These are phyloP conservation scores for Brassica hybrid DNA, from an alignment of 441 rosid genomes.

Conservation along the genomic window DNA sequence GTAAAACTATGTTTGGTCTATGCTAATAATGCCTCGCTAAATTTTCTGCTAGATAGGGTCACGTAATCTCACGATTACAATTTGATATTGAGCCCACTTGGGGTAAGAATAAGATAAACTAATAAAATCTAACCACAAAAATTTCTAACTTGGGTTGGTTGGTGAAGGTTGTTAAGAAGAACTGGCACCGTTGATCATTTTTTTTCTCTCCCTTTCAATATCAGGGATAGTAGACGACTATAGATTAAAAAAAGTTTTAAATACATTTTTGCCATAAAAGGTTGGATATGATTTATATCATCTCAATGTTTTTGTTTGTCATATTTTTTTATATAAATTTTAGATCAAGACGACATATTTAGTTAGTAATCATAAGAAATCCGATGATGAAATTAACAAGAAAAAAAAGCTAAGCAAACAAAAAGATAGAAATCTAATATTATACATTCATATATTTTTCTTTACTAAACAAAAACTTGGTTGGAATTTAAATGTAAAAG, in stretches of 20 bases:
- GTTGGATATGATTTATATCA: too few relatives aligned
- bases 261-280: not conserved
- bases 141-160: too few relatives aligned
- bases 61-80: constrained; percentile 27
- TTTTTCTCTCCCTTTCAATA: too few relatives aligned
- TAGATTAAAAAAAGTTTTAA: too few relatives aligned
- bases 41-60: constrained; percentile 9
- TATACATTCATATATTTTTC: not conserved
- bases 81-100: constrained; percentile 12
- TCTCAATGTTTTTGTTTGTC: too few relatives aligned
- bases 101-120: constrained; percentile 17
- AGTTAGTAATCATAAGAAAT: not conserved
- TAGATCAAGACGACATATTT: not conserved
- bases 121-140: not conserved
- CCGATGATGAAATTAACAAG: too few relatives aligned
- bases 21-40: constrained; percentile 6
- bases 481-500: not conserved
- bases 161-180: too few relatives aligned
- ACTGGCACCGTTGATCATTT: too few relatives aligned
- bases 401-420: too few relatives aligned
- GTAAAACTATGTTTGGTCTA: constrained; percentile 17
- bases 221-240: too few relatives aligned
- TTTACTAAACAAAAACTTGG: not conserved
- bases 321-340: not conserved
- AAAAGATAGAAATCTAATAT: too few relatives aligned